Conservation (phyloP, 345 rosid genomes). For the Combretum micranthum region DNA sequence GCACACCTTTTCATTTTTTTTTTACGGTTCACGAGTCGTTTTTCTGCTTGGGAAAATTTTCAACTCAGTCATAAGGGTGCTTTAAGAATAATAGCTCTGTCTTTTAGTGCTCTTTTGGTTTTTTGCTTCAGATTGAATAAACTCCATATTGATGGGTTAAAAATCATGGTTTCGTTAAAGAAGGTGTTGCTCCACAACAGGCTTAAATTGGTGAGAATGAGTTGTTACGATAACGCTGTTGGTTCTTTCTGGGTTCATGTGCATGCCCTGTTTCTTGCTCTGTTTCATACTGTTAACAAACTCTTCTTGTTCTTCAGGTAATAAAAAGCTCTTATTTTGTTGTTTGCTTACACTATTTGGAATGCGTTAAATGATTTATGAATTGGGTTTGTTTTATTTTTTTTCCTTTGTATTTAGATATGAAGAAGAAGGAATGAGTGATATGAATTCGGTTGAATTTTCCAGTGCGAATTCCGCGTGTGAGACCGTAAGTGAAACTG, state of each 20-base stretch:
- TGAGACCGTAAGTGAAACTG: neutral
- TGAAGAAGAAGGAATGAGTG: conserved; percentile 10
- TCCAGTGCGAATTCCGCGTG: too few relatives aligned
- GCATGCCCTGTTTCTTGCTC: conserved; percentile 31
- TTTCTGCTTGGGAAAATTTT: conserved; percentile 27
- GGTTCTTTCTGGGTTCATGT: conserved; percentile 36
- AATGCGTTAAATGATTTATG: neutral
- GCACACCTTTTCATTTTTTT: conserved; percentile 12
- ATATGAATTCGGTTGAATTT: conserved; percentile 11
- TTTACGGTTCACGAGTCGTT: conserved; percentile 51
- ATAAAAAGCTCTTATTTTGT: neutral
- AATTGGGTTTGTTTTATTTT: neutral
- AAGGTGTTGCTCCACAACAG: conserved; percentile 14
- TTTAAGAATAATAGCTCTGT: conserved; percentile 19
- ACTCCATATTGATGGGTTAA: conserved; percentile 20
- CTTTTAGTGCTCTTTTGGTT: conserved; percentile 13
- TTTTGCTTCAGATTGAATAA: conserved; percentile 40
- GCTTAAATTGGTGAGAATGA: conserved; percentile 27
- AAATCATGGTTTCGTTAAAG: conserved; percentile 22
- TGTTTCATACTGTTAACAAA: conserved; percentile 29
- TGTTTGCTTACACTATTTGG: too few relatives aligned
- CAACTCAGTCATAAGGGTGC: conserved; percentile 35
- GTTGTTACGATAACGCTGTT: conserved; percentile 17
- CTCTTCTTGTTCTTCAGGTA: conserved; percentile 28
- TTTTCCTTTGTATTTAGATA: conserved; percentile 15